Evolutionary conservation across 2,329 filamentous ascomycete species (phyloP).

Genomic region (Ceratocystis diversiconidia): DNA sequence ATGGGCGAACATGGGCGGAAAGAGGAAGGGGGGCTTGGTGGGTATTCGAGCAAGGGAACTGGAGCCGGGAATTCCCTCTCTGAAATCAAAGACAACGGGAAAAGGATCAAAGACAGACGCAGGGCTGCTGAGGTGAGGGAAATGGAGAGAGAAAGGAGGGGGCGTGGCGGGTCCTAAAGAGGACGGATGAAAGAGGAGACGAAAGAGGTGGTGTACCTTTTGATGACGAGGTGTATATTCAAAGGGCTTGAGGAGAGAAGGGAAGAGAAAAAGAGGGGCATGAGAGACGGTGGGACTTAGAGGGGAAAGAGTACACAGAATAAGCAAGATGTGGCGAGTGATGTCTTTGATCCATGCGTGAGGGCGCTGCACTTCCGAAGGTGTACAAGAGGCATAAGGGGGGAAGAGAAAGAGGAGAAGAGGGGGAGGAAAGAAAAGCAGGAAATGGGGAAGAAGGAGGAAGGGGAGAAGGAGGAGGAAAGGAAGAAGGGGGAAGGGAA

Average conservation of each 20-base stretch:
- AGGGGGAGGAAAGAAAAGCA: neutral
- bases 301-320: neutral
- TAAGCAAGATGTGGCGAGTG: constrained; percentile 13
- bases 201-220: neutral
- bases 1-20: no score
- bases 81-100: neutral
- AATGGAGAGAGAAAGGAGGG: neutral
- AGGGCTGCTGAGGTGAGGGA: neutral
- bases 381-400: neutral
- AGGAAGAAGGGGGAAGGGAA: no score
- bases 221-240: neutral
- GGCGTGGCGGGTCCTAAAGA: neutral
- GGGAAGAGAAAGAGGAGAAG: neutral
- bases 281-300: neutral
- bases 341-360: constrained; percentile 9
- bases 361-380: constrained; percentile 6
- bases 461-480: neutral
- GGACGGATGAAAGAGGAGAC: neutral
- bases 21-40: neutral
- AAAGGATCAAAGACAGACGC: neutral
- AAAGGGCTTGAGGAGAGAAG: neutral
- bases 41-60: neutral
- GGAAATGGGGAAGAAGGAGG: neutral
- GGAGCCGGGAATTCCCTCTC: neutral
- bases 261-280: neutral